These are phyloP conservation scores for Barnettozyma vustinii DNA, from an alignment of 805 yeast genomes.

Conservation along the genomic window DNA sequence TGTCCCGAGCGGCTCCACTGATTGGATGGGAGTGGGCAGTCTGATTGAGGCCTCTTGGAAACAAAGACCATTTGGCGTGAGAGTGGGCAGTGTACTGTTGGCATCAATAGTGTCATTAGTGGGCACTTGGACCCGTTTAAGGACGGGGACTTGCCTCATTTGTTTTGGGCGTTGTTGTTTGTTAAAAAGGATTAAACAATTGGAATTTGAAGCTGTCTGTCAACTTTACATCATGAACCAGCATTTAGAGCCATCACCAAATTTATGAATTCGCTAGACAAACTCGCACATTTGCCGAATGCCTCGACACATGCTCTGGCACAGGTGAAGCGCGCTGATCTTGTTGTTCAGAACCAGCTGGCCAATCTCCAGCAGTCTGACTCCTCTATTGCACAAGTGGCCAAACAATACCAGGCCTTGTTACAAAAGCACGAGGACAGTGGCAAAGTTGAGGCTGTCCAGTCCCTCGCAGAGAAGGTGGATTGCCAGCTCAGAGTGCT, in stretches of 20 bases:
- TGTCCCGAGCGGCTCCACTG: not conserved
- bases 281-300: constrained; percentile 5
- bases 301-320: constrained; percentile 5
- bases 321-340: constrained; percentile 21
- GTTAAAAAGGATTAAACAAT: not conserved
- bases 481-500: constrained; percentile 71
- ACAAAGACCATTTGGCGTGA: not conserved
- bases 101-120: not conserved
- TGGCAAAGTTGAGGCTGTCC: constrained; percentile 30
- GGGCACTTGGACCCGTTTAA: not conserved
- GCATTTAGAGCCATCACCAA: not conserved
- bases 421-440: not conserved
- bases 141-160: not conserved
- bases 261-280: not conserved
- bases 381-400: constrained; percentile 7
- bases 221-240: not conserved
- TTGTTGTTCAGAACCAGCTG: constrained; percentile 19
- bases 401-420: constrained; percentile 9
- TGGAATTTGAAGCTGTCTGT: not conserved
- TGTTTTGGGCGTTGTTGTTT: not conserved
- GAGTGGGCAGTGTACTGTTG: not conserved
- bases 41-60: not conserved
- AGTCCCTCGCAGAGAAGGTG: constrained; percentile 56
- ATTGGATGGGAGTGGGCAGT: not conserved
- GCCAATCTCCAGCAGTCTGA: constrained; percentile 11